These are phyloP conservation scores for Melaleuca quinquenervia DNA, from an alignment of 345 rosid species.

Conservation along the genomic window DNA sequence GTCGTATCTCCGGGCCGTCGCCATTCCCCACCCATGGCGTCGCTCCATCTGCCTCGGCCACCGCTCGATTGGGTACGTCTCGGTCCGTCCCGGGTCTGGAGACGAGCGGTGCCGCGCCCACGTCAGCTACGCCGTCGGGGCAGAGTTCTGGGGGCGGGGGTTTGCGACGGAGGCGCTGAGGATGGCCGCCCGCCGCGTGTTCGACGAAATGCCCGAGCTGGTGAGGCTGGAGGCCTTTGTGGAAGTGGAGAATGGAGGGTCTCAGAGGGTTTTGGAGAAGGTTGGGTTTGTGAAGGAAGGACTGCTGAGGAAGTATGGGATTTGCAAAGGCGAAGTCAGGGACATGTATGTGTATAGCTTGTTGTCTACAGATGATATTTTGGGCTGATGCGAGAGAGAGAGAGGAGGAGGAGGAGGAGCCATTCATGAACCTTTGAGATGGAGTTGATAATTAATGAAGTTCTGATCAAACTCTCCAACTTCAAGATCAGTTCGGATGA, in stretches of 20 bases:
- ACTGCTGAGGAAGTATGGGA: constrained; percentile 39
- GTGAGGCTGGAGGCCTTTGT: constrained; percentile 53
- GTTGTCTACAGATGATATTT: constrained; percentile 17
- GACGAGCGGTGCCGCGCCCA: constrained; percentile 27
- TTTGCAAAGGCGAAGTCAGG: constrained; percentile 36
- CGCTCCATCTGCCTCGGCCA: constrained; percentile 36
- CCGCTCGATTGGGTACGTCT: constrained; percentile 28
- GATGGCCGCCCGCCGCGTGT: constrained; percentile 19
- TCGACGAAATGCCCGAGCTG: constrained; percentile 17
- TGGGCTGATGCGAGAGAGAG: not conserved
- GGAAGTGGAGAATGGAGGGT: constrained; percentile 37
- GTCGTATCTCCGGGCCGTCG: constrained; percentile 10
- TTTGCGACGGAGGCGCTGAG: constrained; percentile 23
- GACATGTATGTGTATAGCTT: constrained; percentile 34
- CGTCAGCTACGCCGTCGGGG: constrained; percentile 22
- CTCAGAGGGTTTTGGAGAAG: constrained; percentile 54
- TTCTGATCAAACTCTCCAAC: not conserved
- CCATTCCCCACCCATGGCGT: constrained; percentile 33
- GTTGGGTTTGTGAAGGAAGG: constrained; percentile 55
- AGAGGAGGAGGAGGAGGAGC: not conserved
- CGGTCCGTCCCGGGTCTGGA: constrained; percentile 18
- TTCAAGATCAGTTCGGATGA: too few species aligned
- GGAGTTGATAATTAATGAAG: not conserved
- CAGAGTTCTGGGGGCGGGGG: constrained; percentile 36
- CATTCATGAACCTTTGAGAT: not conserved